Conservation (phyloP, 495 filamentous ascomycete genomes). For the Antarctomyces pellizariae region DNA sequence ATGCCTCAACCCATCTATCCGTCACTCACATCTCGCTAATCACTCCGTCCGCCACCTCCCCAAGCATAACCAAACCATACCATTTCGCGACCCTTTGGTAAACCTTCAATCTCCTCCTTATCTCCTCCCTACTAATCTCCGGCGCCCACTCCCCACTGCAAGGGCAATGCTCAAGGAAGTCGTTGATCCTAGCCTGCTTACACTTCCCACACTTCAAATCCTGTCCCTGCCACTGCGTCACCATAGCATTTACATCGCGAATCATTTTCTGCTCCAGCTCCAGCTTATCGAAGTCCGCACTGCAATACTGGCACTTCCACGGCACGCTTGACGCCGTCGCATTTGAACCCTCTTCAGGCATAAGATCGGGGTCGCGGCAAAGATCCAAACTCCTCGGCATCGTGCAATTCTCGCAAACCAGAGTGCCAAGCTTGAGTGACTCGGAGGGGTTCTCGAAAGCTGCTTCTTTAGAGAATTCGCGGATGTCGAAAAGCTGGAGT, state of each 20-base stretch:
- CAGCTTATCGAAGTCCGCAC: slow-evolving; percentile 47
- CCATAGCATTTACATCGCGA: slow-evolving; percentile 43
- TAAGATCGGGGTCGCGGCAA: slow-evolving; percentile 72
- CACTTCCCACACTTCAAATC: slow-evolving; percentile 69
- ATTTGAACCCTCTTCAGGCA: slow-evolving; percentile 27
- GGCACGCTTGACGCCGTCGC: slow-evolving; percentile 19
- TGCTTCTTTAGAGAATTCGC: slow-evolving; percentile 77
- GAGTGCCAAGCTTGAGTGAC: slow-evolving; percentile 43
- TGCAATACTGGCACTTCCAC: slow-evolving; percentile 66
- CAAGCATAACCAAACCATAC: slow-evolving; percentile 63
- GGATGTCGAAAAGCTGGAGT: slow-evolving; percentile 71
- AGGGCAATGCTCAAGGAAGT: slow-evolving; percentile 91
- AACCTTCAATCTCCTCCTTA: slow-evolving; percentile 40
- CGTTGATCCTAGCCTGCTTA: slow-evolving; percentile 45
- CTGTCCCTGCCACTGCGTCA: slow-evolving; percentile 68
- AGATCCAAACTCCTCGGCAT: slow-evolving; percentile 75
- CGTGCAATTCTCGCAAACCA: slow-evolving; percentile 74
- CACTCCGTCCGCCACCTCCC: slow-evolving; percentile 46
- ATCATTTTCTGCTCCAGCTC: slow-evolving; percentile 69
- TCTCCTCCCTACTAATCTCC: slow-evolving; percentile 44
- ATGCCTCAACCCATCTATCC: too few relatives aligned
- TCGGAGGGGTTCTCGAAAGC: slow-evolving; percentile 70
- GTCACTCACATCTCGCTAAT: too few relatives aligned
- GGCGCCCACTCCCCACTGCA: slow-evolving; percentile 69
- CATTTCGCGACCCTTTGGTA: slow-evolving; percentile 48